Conservation (phyloP, 768 basidiomycete species). For the Kwoniella sp. region DNA sequence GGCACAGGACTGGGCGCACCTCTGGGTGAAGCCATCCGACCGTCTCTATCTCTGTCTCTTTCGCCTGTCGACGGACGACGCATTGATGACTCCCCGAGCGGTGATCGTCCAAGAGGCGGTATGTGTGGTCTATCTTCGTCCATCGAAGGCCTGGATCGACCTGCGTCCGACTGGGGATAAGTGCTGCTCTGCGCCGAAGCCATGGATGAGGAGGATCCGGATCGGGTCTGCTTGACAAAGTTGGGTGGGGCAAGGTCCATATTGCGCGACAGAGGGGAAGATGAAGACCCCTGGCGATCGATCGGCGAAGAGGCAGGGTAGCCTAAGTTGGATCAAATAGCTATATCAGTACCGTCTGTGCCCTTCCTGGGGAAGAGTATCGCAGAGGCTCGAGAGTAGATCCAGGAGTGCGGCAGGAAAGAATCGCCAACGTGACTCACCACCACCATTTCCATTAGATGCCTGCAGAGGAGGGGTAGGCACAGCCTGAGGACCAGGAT, state of each 20-base stretch:
- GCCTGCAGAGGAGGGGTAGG: background rate
- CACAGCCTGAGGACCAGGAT: slow-evolving; percentile 19
- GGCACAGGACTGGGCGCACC: background rate
- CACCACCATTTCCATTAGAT: slow-evolving; percentile 19
- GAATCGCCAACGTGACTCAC: background rate
- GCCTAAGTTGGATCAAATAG: background rate
- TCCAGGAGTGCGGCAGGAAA: background rate
- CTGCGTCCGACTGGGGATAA: slow-evolving; percentile 26
- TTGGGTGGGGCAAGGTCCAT: slow-evolving; percentile 38
- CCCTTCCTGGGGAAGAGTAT: background rate
- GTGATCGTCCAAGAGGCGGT: slow-evolving; percentile 25
- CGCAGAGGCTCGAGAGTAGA: background rate
- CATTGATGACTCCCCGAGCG: slow-evolving; percentile 27
- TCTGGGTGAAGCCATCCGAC: slow-evolving; percentile 18
- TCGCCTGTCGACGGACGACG: slow-evolving; percentile 12
- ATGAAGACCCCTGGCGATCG: slow-evolving; percentile 22
- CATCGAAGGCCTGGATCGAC: slow-evolving; percentile 23
- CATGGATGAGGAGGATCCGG: slow-evolving; percentile 44
- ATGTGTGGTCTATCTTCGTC: slow-evolving; percentile 34
- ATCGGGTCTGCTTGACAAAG: slow-evolving; percentile 24
- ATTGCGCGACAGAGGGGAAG: slow-evolving; percentile 24
- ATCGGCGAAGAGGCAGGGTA: slow-evolving; percentile 10
- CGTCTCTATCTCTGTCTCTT: slow-evolving; percentile 4
- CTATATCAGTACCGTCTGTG: background rate
- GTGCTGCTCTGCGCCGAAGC: slow-evolving; percentile 27